Base-by-base conservation (phyloP, 345 rosid species). In the Melaleuca quinquenervia region DNA sequence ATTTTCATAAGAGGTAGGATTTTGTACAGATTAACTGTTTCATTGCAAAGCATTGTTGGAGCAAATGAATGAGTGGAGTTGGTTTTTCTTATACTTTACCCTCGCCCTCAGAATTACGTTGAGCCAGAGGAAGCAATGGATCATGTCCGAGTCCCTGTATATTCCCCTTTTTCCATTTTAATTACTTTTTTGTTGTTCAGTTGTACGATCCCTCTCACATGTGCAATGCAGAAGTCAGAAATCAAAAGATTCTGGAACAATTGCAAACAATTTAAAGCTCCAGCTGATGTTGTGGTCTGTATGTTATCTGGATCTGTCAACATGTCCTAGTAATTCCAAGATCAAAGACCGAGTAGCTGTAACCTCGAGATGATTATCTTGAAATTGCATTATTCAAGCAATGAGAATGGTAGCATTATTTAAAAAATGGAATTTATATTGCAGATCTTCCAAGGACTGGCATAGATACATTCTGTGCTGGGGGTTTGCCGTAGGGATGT, bases 401-500 rank as follows among this genome's bases (percentile, higher is more conserved):
- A 29, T 62, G 32, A 70, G 48, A 16, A 70, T 70, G 24, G 16
- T 18, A 70, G 13, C 36, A 70, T 32, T 8, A 27, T 27, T 85
- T 86, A 60, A 58, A 86, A 80, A 78, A 14, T 88, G 48, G 53
- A 52, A 86, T 55, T 7, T 44, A 51, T 50, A 24, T 85, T 55
- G 9, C 89, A 90, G 92, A 89, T 90, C 53, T 90, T 89, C 84
- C 87, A 88, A 56, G 91, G 91, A 16, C 84, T 90, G 82, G 91
- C 91, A 27, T 90, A 90, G 74, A 90, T 90, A 80, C 92, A 90
- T 82, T 27, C 82, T 24, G 92, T 86, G 58, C 85, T 88, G 70
- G 89, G 90, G 70, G 91, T 90, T 58, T 90, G 92, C 86, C 92
- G 89, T 22, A 88, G 92, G 87, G 92, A 90, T 53, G 83, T 90